Evolutionary conservation across 106 monocot genomes (phyloP).

Genomic region (Apostasia shenzhenica): DNA sequence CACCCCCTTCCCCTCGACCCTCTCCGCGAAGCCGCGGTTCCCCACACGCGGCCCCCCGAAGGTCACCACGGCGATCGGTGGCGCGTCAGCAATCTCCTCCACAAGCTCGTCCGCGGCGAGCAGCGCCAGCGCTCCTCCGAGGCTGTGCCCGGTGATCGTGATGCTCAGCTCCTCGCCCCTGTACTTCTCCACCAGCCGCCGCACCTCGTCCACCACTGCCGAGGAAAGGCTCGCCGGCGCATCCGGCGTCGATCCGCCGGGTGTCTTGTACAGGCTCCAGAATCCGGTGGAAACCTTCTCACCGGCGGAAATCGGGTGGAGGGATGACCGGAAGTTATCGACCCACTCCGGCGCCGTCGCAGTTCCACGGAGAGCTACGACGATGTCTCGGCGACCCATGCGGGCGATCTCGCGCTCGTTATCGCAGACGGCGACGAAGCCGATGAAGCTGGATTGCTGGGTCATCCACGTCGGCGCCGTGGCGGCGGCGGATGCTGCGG

Average conservation of each 20-base stretch:
- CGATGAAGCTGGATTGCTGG: slow-evolving; percentile 48
- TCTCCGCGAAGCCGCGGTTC: slow-evolving; percentile 32
- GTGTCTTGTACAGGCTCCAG: slow-evolving; percentile 60
- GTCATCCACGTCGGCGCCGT: slow-evolving; percentile 22
- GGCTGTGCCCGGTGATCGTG: slow-evolving; percentile 75
- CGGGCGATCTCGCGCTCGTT: slow-evolving; percentile 37
- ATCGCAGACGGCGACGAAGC: slow-evolving; percentile 74
- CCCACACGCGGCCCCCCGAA: slow-evolving; percentile 60
- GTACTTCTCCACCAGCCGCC: slow-evolving; percentile 33
- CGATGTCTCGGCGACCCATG: slow-evolving; percentile 71
- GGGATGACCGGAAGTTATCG: slow-evolving; percentile 52
- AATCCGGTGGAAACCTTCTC: slow-evolving; percentile 59
- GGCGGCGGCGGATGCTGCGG: slow-evolving; percentile 9
- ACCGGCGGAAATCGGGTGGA: slow-evolving; percentile 9
- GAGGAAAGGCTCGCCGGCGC: slow-evolving; percentile 36
- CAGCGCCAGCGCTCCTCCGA: slow-evolving; percentile 59
- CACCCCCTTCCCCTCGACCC: slow-evolving; percentile 15
- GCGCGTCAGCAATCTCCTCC: slow-evolving; percentile 9
- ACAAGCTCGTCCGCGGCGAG: slow-evolving; percentile 41
- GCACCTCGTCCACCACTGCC: slow-evolving; percentile 25
- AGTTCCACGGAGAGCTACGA: slow-evolving; percentile 56
- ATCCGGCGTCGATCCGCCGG: slow-evolving; percentile 6
- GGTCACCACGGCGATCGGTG: slow-evolving; percentile 49
- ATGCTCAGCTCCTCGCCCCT: slow-evolving; percentile 60
- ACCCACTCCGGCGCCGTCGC: slow-evolving; percentile 63